Conservation (phyloP, 2,329 filamentous ascomycete genomes). For the Amphichorda felina region DNA sequence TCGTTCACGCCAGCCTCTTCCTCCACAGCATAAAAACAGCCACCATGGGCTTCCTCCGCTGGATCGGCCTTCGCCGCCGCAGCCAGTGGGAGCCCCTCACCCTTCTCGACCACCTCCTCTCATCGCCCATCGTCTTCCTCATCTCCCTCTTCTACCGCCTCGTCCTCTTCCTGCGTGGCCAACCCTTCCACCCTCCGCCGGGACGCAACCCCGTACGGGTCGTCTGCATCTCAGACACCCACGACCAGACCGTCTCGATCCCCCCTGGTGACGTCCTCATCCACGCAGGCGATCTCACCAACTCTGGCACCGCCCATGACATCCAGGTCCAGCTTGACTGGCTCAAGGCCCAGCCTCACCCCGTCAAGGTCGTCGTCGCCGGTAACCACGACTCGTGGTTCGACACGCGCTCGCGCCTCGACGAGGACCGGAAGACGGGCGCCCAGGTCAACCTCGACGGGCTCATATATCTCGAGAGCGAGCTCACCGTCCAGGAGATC, state of each 20-base stretch:
- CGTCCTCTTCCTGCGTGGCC: slow-evolving; percentile 55
- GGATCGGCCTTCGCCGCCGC: slow-evolving; percentile 34
- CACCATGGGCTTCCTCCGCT: slow-evolving; percentile 31
- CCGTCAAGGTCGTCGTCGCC: slow-evolving; percentile 68
- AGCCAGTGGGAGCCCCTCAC: slow-evolving; percentile 36
- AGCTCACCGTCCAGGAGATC: slow-evolving; percentile 51
- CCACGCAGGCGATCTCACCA: slow-evolving; percentile 78
- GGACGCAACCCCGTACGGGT: slow-evolving; percentile 52
- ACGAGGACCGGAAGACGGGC: slow-evolving; percentile 40
- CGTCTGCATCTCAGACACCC: slow-evolving; percentile 86
- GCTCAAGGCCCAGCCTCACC: slow-evolving; percentile 62
- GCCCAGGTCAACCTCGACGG: slow-evolving; percentile 50
- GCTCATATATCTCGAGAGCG: slow-evolving; percentile 66
- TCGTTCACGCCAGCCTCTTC: no score
- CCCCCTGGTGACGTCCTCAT: slow-evolving; percentile 77
- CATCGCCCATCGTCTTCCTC: slow-evolving; percentile 55
- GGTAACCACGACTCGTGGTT: slow-evolving; percentile 89
- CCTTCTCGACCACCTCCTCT: slow-evolving; percentile 50
- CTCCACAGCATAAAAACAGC: no score
- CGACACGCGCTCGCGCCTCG: slow-evolving; percentile 50
- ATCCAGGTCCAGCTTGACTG: slow-evolving; percentile 81
- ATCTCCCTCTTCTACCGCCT: slow-evolving; percentile 51
- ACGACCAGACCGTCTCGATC: slow-evolving; percentile 49
- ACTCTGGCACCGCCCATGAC: slow-evolving; percentile 56
- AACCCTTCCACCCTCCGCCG: slow-evolving; percentile 45